Conservation (phyloP, 139 green algal species). For the Volvox africanus region DNA sequence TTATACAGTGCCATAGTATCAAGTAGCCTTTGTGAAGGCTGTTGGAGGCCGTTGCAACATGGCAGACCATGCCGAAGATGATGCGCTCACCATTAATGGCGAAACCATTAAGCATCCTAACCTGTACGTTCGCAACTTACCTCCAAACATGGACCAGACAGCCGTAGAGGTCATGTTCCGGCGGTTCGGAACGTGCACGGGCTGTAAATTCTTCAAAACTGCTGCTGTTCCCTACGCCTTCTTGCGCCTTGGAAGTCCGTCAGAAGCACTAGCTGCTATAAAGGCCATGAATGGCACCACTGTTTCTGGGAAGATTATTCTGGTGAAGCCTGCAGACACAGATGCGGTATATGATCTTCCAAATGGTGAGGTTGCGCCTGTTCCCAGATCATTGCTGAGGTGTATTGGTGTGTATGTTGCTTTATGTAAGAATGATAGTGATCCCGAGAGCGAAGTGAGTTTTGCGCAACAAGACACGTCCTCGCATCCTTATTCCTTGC, state of each 20-base stretch:
- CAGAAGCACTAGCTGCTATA: constrained; percentile 9
- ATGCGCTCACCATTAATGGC: background rate
- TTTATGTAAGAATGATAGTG: background rate
- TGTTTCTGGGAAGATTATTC: background rate
- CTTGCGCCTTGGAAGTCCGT: background rate
- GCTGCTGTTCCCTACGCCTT: constrained; percentile 18
- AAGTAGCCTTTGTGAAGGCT: no score
- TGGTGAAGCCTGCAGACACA: constrained; percentile 19
- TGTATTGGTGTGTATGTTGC: background rate
- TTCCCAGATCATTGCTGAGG: no score
- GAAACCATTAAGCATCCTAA: constrained; percentile 14
- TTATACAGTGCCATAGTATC: no score
- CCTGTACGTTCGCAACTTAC: constrained; percentile 24
- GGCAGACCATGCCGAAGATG: background rate
- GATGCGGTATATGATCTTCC: constrained; percentile 9
- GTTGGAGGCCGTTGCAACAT: background rate
- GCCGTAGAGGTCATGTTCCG: constrained; percentile 40
- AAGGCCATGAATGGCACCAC: background rate
- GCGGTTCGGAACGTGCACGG: background rate
- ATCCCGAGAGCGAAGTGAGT: background rate
- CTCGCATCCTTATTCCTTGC: background rate
- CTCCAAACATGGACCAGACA: constrained; percentile 15
- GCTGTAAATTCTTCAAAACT: constrained; percentile 44
- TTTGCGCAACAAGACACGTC: background rate
- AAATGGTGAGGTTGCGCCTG: constrained; percentile 3